Conservation (phyloP, 345 rosid genomes). For the Murraya koenigii region DNA sequence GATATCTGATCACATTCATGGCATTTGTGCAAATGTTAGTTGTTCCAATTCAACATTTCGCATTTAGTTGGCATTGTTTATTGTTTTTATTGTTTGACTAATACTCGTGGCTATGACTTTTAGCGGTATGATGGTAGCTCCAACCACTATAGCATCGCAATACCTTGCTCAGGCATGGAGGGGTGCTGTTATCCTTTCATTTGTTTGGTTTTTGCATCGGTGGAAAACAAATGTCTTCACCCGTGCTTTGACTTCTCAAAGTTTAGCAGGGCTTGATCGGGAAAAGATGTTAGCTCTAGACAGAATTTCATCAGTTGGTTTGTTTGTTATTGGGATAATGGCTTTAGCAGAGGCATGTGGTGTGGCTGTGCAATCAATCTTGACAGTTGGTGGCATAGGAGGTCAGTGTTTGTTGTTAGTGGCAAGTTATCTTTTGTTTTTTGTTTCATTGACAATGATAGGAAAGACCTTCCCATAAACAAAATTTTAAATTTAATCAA, state of each 20-base stretch:
- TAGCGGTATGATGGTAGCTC: slow-evolving; percentile 88
- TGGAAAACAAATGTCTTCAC: slow-evolving; percentile 78
- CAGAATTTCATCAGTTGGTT: slow-evolving; percentile 77
- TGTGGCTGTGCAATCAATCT: slow-evolving; percentile 86
- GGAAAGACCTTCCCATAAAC: no score
- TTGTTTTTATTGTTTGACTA: not conserved
- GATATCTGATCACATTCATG: slow-evolving; percentile 75
- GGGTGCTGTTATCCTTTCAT: slow-evolving; percentile 73
- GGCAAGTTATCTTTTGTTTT: not conserved
- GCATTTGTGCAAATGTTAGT: slow-evolving; percentile 82
- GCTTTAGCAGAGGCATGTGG: slow-evolving; percentile 96
- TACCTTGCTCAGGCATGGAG: slow-evolving; percentile 63
- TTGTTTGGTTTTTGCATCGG: slow-evolving; percentile 84
- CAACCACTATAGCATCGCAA: slow-evolving; percentile 68
- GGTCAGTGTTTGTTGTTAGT: slow-evolving; percentile 34
- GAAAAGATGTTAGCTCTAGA: slow-evolving; percentile 74
- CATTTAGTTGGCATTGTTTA: not conserved
- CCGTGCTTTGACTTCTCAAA: slow-evolving; percentile 46
- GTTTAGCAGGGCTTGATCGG: slow-evolving; percentile 45
- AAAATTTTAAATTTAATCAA: not conserved
- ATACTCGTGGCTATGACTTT: slow-evolving; percentile 22
- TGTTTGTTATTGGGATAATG: slow-evolving; percentile 71
- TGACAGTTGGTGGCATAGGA: slow-evolving; percentile 98
- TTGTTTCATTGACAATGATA: not conserved
- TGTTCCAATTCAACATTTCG: not conserved